Conservation (phyloP, 2,329 filamentous ascomycete species). For the Pseudofabraea citricarpa region DNA sequence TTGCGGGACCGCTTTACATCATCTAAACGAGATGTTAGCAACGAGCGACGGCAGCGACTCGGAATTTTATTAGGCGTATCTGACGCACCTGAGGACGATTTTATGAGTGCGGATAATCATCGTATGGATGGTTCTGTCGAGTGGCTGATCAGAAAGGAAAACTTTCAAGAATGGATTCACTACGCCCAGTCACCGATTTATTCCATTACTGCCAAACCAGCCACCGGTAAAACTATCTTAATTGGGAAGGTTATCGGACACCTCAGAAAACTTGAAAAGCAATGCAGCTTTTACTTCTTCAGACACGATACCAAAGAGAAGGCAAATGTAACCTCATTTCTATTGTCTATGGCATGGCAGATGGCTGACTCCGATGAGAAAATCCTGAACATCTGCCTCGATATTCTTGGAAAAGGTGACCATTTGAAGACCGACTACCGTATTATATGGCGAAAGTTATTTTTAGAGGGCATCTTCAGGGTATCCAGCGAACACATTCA, state of each 20-base stretch:
- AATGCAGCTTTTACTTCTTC: constrained; percentile 24
- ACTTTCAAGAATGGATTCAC: constrained; percentile 23
- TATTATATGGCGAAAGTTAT: constrained; percentile 30
- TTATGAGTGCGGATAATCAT: constrained; percentile 15
- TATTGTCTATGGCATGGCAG: constrained; percentile 28
- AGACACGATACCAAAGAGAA: constrained; percentile 14
- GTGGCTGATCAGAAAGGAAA: constrained; percentile 25
- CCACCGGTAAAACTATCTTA: constrained; percentile 19
- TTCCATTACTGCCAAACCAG: constrained; percentile 25
- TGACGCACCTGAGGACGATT: constrained; percentile 22
- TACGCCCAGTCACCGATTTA: constrained; percentile 10
- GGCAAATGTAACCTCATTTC: constrained; percentile 9
- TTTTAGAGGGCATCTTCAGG: constrained; percentile 27
- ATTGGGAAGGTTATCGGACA: constrained; percentile 13
- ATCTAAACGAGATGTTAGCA: constrained; percentile 19
- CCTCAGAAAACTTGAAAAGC: constrained; percentile 5
- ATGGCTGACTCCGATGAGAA: constrained; percentile 24
- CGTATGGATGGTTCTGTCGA: constrained; percentile 23
- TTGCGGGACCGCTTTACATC: constrained; percentile 13
- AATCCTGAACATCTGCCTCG: constrained; percentile 19
- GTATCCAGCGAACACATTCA: constrained; percentile 15
- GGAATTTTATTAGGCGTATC: constrained; percentile 14
- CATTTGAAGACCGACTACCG: constrained; percentile 21
- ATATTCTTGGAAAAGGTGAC: constrained; percentile 17
- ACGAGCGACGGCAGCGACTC: constrained; percentile 11